Base-by-base conservation (phyloP, 2,329 filamentous ascomycete genomes). In the Alternaria novae-zelandiae region DNA sequence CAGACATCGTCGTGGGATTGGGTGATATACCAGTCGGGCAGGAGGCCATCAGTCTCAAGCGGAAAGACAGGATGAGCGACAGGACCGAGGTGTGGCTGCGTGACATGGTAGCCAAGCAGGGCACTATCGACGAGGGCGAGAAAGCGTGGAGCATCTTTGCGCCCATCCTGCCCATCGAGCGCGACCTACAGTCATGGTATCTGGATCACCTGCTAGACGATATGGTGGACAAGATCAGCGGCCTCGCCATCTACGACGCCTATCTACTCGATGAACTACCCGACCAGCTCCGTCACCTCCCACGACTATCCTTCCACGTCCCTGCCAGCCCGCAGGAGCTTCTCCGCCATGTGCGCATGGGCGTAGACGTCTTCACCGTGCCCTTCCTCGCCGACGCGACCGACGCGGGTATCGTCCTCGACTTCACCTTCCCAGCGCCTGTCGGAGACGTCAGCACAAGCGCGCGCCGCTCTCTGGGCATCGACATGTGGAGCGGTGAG, bases 401-500 rank as follows among this genome's bases (percentile, higher is more conserved):
- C 0, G 94, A 99, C 77, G 89, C 91, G 1, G 96, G 96, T 2
- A 90, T 98, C 28, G 94, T 93, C 1, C 83, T 98, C 20, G 86
- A 88, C 20, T 98, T 98, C 74, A 80, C 82, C 3, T 97, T 98
- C 74, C 90, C 92, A 4, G 74, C 79, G 3, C 75, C 78, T 0
- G 49, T 70, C 6, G 70, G 66, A 25, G 49, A 65, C 9, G 32
- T 67, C 0, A 49, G 57, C 4, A 65, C 70, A 5, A 58, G 65
- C 46, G 41, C 61, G 8, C 70, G 69, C 54, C 47, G 68, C 69
- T 57, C 79, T 65, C 82, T 98, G 0, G 96, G 92, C 5, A 82
- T 90, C 23, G 89, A 98, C 79, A 90, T 98, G 83, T 96, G 93
- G 90, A 84, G 86, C 3, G 58, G 71, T 12, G 57, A 64, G 5